Evolutionary conservation across 2,329 filamentous ascomycete species (phyloP).

Genomic region (Dothideomycetes sp.): DNA sequence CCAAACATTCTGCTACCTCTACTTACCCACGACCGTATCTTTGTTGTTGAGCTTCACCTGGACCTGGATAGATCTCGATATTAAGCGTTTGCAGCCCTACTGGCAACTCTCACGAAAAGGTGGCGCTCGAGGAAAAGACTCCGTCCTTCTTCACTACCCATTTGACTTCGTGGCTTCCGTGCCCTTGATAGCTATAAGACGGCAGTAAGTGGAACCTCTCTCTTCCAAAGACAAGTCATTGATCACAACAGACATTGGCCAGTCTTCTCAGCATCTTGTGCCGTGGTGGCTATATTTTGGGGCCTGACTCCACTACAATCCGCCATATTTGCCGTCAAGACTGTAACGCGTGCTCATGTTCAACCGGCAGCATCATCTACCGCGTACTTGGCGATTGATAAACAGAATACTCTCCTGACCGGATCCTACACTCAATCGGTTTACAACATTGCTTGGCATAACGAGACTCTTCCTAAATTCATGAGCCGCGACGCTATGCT

Average conservation of each 20-base stretch:
- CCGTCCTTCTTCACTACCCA: slow-evolving; percentile 44
- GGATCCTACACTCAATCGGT: slow-evolving; percentile 31
- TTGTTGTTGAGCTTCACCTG: slow-evolving; percentile 46
- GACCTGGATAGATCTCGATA: slow-evolving; percentile 50
- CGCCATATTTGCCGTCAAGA: slow-evolving; percentile 38
- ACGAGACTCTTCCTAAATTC: slow-evolving; percentile 33
- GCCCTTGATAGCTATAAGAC: slow-evolving; percentile 25
- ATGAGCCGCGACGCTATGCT: slow-evolving; percentile 33
- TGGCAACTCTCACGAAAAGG: slow-evolving; percentile 40
- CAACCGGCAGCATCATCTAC: slow-evolving; percentile 14
- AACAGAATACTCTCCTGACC: slow-evolving; percentile 23
- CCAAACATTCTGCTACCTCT: slow-evolving; percentile 34
- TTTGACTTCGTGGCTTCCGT: slow-evolving; percentile 36
- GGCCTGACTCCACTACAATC: slow-evolving; percentile 44
- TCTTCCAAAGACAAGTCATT: neutral
- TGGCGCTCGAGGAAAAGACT: slow-evolving; percentile 35
- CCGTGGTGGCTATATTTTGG: slow-evolving; percentile 44
- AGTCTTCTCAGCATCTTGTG: slow-evolving; percentile 36
- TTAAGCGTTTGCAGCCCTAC: slow-evolving; percentile 49
- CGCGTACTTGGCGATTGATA: slow-evolving; percentile 14
- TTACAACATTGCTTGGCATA: slow-evolving; percentile 37
- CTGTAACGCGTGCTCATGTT: slow-evolving; percentile 14
- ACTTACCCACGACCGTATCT: slow-evolving; percentile 43
- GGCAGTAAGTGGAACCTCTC: neutral
- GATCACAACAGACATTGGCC: slow-evolving; percentile 31